phyloP scores from a whole-genome alignment of 805 yeast genomes.

The Nakazawaea peltata region DNA sequence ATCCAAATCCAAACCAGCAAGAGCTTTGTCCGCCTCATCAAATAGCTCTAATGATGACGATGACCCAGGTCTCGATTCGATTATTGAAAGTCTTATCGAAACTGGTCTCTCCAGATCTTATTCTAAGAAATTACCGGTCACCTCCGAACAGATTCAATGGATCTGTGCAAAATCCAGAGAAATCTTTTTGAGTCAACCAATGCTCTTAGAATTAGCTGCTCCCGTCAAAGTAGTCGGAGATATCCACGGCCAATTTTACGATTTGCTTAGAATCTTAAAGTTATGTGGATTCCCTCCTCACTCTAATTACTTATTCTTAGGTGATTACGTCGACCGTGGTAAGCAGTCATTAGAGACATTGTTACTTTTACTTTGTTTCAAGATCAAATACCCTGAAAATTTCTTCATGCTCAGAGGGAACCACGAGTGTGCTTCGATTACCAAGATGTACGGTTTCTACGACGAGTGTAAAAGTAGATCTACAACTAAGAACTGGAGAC shows the following conservation, averaged over 20 bases:
- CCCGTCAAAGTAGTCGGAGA: conserved; percentile 83
- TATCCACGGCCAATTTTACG: conserved; percentile 63
- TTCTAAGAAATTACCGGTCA: conserved; percentile 41
- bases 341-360: conserved; percentile 50
- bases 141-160: conserved; percentile 45
- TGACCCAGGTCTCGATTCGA: conserved; percentile 49
- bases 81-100: conserved; percentile 52
- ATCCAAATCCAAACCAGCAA: background rate
- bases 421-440: conserved; percentile 51
- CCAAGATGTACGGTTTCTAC: conserved; percentile 52
- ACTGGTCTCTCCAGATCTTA: conserved; percentile 36
- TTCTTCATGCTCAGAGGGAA: conserved; percentile 54
- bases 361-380: conserved; percentile 40
- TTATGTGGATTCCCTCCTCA: conserved; percentile 55
- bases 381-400: conserved; percentile 52
- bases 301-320: conserved; percentile 46
- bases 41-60: too few species aligned
- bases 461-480: conserved; percentile 54
- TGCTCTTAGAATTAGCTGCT: conserved; percentile 56
- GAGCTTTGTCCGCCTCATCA: background rate
- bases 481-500: conserved; percentile 39
- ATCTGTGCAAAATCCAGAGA: conserved; percentile 53
- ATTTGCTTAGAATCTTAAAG: conserved; percentile 45
- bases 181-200: conserved; percentile 56
- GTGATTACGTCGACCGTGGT: conserved; percentile 56